Evolutionary conservation across 2,329 filamentous ascomycete species (phyloP).

Genomic region (Cercospora sp.): DNA sequence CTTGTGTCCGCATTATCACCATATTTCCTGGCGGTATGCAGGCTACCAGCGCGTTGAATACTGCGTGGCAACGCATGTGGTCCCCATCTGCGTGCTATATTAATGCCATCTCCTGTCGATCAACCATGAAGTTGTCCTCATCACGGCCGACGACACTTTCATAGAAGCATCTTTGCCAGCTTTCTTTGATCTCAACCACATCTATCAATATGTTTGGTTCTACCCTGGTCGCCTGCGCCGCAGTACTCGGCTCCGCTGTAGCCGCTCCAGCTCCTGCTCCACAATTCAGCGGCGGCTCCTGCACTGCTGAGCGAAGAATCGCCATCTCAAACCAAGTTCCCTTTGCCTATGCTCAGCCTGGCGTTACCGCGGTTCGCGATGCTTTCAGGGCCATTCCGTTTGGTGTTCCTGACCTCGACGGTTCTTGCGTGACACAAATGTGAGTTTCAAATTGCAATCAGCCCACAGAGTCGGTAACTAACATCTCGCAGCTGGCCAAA

Average conservation of each 20-base stretch:
- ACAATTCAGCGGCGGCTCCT: not conserved
- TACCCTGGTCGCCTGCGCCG: not conserved
- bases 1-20: not conserved
- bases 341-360: slow-evolving; percentile 16
- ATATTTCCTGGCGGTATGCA: not conserved
- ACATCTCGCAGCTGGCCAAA: slow-evolving; percentile 9
- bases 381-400: slow-evolving; percentile 17
- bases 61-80: not conserved
- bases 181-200: not conserved
- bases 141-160: not conserved
- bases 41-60: not conserved
- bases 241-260: not conserved
- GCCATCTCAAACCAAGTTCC: slow-evolving; percentile 6
- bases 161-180: not conserved
- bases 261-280: not conserved
- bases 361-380: not conserved
- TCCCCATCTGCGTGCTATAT: not conserved
- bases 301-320: slow-evolving; percentile 1
- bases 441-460: not conserved
- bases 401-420: slow-evolving; percentile 13
- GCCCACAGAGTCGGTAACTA: not conserved
- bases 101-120: not conserved
- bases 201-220: not conserved
- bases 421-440: slow-evolving; percentile 15
- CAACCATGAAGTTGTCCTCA: not conserved